Conservation (phyloP, 768 basidiomycete species). For the Auricularia auricula-judae region DNA sequence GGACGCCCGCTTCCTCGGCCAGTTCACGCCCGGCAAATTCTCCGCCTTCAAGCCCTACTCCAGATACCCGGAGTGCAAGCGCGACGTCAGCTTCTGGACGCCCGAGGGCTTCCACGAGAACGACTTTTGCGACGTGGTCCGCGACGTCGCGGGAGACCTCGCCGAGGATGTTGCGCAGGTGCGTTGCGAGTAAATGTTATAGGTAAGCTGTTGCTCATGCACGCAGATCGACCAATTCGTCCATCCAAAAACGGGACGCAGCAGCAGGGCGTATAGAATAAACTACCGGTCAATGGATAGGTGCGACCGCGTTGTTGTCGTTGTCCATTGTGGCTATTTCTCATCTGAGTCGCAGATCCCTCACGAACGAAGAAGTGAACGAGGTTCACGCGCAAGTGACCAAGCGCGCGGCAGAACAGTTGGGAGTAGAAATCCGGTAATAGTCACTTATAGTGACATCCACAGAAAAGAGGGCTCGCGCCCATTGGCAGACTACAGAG, state of each 20-base stretch:
- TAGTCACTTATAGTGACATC: slow-evolving; percentile 19
- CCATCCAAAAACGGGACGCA: slow-evolving; percentile 76
- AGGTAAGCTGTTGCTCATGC: neutral
- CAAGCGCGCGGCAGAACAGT: slow-evolving; percentile 41
- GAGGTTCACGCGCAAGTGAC: slow-evolving; percentile 56
- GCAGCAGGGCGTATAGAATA: slow-evolving; percentile 79
- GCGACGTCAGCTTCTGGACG: slow-evolving; percentile 93
- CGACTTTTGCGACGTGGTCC: slow-evolving; percentile 90
- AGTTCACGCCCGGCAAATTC: slow-evolving; percentile 72
- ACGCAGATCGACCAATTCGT: slow-evolving; percentile 79
- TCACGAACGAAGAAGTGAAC: slow-evolving; percentile 86
- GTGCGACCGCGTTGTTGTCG: slow-evolving; percentile 25
- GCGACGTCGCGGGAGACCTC: slow-evolving; percentile 85
- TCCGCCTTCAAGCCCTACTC: slow-evolving; percentile 84
- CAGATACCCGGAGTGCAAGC: slow-evolving; percentile 84
- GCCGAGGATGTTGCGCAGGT: slow-evolving; percentile 86
- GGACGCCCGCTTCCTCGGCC: slow-evolving; percentile 77
- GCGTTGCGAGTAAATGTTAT: slow-evolving; percentile 13
- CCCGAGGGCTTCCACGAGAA: slow-evolving; percentile 71
- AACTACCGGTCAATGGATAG: slow-evolving; percentile 97
- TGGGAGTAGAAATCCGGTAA: slow-evolving; percentile 83
- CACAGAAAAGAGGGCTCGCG: neutral
- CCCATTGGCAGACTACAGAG: too few relatives aligned
- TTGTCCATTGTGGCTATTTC: too few relatives aligned
- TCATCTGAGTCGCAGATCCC: slow-evolving; percentile 37